Base-by-base conservation (phyloP, 176 grass and related monocot species). In the Juncus effusus region DNA sequence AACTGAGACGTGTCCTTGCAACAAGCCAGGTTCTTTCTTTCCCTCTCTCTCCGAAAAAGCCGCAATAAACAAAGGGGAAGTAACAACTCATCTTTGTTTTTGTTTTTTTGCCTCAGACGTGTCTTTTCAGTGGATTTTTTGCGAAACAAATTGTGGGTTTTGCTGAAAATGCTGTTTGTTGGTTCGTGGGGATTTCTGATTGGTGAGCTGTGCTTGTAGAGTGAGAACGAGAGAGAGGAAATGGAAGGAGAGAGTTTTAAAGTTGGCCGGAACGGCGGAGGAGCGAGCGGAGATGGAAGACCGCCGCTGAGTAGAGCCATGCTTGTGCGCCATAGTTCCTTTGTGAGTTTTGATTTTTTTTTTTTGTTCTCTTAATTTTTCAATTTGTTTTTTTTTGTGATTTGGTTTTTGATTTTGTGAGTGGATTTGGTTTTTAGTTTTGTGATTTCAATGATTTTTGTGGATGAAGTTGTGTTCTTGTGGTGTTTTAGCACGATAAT, bases 331-430 rank as follows among this genome's bases (percentile, higher is more conserved):
- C 88, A 92, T 56, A 72, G 77, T 41, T 89, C 88, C 3, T 91
- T 92, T 36, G 88, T 97, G 51, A 86, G 88, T 84, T 5, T n/a
- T n/a, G n/a, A n/a, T n/a, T n/a, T n/a, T n/a, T n/a, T n/a, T 5
- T 61, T 12, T 14, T 16, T 47, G 0, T 28, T 28, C 19, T 54
- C 10, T 39, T n/a, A 65, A 70, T 67, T 76, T 28, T 69, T n/a
- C 54, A 13, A 15, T 65, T 15, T 53, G 0, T 63, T 1, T 74
- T 37, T 36, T 63, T 74, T 37, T 6, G 38, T 38, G 5, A 49
- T 44, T 41, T 47, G 42, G 44, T 62, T 37, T 64, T 47, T 9
- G 44, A 47, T 37, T 64, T 9, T 9, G 44, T 6, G 44, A 47
- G 44, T 47, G 0, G 44, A 47, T 47, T 47, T 47, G 44, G 9